phyloP scores from a whole-genome alignment of 2,329 filamentous ascomycete species.

The Monosporascus sp. region DNA sequence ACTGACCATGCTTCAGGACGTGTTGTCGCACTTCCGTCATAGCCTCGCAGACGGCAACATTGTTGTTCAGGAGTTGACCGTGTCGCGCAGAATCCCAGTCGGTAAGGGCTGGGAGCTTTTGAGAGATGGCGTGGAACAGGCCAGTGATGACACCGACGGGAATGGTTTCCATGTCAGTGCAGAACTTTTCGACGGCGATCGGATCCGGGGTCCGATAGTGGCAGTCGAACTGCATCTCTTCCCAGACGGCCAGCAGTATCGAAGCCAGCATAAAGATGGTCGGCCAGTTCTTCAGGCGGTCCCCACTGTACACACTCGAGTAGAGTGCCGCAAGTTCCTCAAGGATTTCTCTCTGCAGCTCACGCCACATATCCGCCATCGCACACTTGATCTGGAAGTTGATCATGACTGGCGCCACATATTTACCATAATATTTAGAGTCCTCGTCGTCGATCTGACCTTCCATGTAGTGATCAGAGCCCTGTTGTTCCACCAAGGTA shows the following conservation, averaged over 20 bases:
- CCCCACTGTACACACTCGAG: constrained; percentile 95
- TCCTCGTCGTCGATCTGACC: constrained; percentile 82
- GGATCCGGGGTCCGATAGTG: constrained; percentile 89
- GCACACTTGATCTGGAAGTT: constrained; percentile 99
- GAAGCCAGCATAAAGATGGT: constrained; percentile 97
- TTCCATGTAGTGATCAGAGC: constrained; percentile 69
- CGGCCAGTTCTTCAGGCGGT: constrained; percentile 97
- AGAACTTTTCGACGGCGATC: constrained; percentile 85
- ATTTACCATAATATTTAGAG: constrained; percentile 85
- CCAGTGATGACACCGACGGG: constrained; percentile 95
- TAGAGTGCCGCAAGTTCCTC: constrained; percentile 90
- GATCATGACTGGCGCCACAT: constrained; percentile 94
- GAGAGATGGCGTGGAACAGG: constrained; percentile 94
- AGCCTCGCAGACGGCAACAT: constrained; percentile 85
- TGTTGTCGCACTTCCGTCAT: constrained; percentile 94
- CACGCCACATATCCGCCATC: constrained; percentile 96
- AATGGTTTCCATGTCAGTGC: constrained; percentile 91
- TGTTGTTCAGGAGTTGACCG: constrained; percentile 84
- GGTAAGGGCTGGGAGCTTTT: constrained; percentile 85
- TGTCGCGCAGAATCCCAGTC: constrained; percentile 95
- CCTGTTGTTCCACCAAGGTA: constrained; percentile 86
- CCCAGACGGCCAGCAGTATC: constrained; percentile 90
- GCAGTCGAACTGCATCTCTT: constrained; percentile 98
- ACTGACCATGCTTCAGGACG: constrained; percentile 87
- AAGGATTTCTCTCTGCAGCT: constrained; percentile 90